Percentiles rank a stretch among this genome's conserved stretches.
Conservation (phyloP, 2,329 filamentous ascomycete species). For the Scedosporium aurantiacum region DNA sequence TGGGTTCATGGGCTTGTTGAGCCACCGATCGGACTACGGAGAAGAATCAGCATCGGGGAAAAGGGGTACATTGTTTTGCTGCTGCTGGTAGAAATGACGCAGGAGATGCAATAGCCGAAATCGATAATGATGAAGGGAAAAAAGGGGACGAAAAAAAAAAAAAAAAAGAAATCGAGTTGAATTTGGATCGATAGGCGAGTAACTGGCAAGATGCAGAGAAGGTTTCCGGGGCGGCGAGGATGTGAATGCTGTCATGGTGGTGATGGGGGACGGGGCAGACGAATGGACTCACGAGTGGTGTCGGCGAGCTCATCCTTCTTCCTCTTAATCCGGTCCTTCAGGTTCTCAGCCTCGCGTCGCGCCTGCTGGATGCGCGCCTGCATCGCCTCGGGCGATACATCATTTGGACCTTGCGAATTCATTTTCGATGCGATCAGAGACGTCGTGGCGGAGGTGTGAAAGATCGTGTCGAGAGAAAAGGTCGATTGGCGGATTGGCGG, state of each 20-base stretch:
- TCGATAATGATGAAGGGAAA: neutral
- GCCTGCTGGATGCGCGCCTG: constrained; percentile 88
- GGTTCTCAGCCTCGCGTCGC: constrained; percentile 90
- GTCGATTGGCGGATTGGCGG: constrained; percentile 3
- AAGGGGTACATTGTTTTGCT: constrained; percentile 9
- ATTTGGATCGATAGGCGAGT: neutral
- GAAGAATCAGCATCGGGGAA: neutral
- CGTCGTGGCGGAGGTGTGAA: neutral
- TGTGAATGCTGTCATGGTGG: neutral
- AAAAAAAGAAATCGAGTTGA: neutral
- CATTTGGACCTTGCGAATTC: constrained; percentile 47
- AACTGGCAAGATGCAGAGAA: neutral
- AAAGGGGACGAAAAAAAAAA: neutral
- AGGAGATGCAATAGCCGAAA: neutral
- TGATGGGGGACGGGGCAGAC: neutral
- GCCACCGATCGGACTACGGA: constrained; percentile 80
- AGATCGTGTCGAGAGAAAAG: constrained; percentile 1
- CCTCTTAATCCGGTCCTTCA: constrained; percentile 98
- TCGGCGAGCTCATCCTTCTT: constrained; percentile 99
- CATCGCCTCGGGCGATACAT: constrained; percentile 66
- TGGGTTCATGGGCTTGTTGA: constrained; percentile 79
- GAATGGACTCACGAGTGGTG: constrained; percentile 70
- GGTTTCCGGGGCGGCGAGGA: neutral
- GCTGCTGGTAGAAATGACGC: neutral
- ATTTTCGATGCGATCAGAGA: constrained; percentile 24